A percentile compares a stretch with the other conserved stretches of the same genome.
Evolutionary conservation across 768 basidiomycete genomes (phyloP).

Genomic region (Coprinopsis cinerea): DNA sequence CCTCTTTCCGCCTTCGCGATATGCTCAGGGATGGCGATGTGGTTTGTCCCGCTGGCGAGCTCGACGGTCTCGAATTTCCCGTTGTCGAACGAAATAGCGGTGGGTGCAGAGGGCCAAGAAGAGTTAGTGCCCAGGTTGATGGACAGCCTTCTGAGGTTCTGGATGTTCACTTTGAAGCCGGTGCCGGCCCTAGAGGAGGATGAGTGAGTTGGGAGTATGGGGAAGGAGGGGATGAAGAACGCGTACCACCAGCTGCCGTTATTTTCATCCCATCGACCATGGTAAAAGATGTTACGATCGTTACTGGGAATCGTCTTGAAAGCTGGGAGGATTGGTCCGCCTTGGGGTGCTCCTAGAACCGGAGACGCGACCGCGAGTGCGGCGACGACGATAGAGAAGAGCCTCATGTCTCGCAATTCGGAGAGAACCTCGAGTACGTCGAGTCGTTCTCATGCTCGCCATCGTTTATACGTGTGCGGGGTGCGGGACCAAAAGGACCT

Average conservation of each 20-base stretch:
- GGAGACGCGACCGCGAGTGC: too few relatives aligned
- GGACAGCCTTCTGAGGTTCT: constrained; percentile 34
- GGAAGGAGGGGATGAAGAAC: not conserved
- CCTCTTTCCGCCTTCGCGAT: not conserved
- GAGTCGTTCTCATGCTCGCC: too few relatives aligned
- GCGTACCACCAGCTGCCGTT: constrained; percentile 54
- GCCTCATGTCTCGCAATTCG: too few relatives aligned
- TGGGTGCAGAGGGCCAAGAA: constrained; percentile 36
- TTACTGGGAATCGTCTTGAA: constrained; percentile 24
- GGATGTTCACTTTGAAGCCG: constrained; percentile 45
- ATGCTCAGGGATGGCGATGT: constrained; percentile 29
- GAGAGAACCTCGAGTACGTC: too few relatives aligned
- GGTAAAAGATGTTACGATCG: constrained; percentile 40
- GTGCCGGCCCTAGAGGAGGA: constrained; percentile 40
- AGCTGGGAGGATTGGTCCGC: not conserved
- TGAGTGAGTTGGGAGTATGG: not conserved
- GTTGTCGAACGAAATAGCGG: constrained; percentile 46
- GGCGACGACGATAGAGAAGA: not conserved
- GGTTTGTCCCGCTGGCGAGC: constrained; percentile 39
- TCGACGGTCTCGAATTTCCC: constrained; percentile 41
- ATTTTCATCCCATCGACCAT: constrained; percentile 47
- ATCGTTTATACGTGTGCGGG: not conserved
- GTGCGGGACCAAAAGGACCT: too few relatives aligned
- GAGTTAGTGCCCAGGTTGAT: constrained; percentile 47
- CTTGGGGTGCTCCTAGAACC: too few relatives aligned